Evolutionary conservation across 352 stramenopile genomes (phyloP).

Genomic region (Globisporangium paroecandrum): DNA sequence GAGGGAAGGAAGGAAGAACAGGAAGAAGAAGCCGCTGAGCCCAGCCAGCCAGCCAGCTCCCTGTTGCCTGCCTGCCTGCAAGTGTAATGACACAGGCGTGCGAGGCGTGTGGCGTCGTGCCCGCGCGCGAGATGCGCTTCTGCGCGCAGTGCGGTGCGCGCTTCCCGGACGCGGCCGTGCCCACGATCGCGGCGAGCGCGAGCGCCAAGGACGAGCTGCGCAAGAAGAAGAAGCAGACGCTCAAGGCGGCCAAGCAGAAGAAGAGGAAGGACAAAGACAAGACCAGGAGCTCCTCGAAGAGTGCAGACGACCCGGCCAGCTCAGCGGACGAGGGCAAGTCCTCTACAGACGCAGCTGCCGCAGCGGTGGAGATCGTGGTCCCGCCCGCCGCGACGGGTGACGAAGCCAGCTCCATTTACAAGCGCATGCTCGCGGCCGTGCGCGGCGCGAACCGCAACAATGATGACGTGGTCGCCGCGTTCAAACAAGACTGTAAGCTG

Average conservation of each 20-base stretch:
- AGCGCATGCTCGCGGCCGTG: constrained; percentile 73
- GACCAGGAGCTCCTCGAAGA: constrained; percentile 22
- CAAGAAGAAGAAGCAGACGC: constrained; percentile 15
- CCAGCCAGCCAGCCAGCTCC: neutral
- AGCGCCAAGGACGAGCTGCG: constrained; percentile 21
- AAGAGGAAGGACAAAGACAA: constrained; percentile 14
- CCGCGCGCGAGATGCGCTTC: constrained; percentile 32
- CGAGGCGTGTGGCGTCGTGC: constrained; percentile 34
- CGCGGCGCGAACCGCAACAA: constrained; percentile 69
- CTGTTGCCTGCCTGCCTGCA: neutral
- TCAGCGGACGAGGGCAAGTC: constrained; percentile 1
- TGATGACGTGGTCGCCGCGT: constrained; percentile 63
- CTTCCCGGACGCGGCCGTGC: constrained; percentile 15
- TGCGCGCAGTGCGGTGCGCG: constrained; percentile 51
- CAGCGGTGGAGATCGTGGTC: constrained; percentile 32
- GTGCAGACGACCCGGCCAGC: constrained; percentile 18
- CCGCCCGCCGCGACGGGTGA: constrained; percentile 60
- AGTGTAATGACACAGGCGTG: constrained; percentile 30
- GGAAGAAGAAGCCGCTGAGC: neutral
- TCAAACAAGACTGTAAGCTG: constrained; percentile 79
- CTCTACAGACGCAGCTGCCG: neutral
- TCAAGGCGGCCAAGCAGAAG: constrained; percentile 14
- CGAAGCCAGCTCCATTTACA: constrained; percentile 77
- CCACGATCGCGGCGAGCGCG: constrained; percentile 7
- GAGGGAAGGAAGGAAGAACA: neutral